A percentile compares a stretch with the other conserved stretches of the same genome.
Evolutionary conservation across 805 yeast species (phyloP).

Genomic region (Ogataea polymorpha): DNA sequence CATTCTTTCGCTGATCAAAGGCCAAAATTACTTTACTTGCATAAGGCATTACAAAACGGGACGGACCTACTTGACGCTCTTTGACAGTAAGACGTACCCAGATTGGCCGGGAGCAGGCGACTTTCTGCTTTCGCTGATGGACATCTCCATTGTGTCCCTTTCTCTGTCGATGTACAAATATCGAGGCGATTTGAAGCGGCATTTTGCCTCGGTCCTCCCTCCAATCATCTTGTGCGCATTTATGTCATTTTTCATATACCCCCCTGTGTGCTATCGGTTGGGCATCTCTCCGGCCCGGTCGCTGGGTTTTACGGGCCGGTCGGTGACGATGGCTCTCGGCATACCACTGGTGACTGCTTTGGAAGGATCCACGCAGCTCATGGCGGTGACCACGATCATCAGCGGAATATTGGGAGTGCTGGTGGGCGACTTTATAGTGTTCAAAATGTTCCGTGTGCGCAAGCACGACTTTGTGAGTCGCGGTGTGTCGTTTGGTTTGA

Average conservation of each 20-base stretch:
- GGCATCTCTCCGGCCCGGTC: slow-evolving; percentile 61
- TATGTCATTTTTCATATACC: slow-evolving; percentile 64
- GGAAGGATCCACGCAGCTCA: slow-evolving; percentile 65
- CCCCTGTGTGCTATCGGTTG: slow-evolving; percentile 60
- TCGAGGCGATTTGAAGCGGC: slow-evolving; percentile 56
- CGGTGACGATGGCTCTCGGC: slow-evolving; percentile 77
- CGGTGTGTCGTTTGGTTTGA: slow-evolving; percentile 73
- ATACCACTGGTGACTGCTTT: slow-evolving; percentile 67
- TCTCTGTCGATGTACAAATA: slow-evolving; percentile 77
- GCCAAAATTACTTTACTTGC: slow-evolving; percentile 47
- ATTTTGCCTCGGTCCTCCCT: slow-evolving; percentile 56
- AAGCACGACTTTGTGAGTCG: slow-evolving; percentile 68
- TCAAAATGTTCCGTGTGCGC: slow-evolving; percentile 44
- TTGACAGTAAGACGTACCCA: slow-evolving; percentile 37
- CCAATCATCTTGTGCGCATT: slow-evolving; percentile 56
- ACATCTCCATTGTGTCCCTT: slow-evolving; percentile 70
- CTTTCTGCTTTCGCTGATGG: slow-evolving; percentile 66
- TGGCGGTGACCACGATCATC: slow-evolving; percentile 75
- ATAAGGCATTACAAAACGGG: slow-evolving; percentile 66
- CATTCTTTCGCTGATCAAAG: slow-evolving; percentile 53
- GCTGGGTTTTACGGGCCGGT: slow-evolving; percentile 74
- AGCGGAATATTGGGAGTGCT: slow-evolving; percentile 76
- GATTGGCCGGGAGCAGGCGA: slow-evolving; percentile 83
- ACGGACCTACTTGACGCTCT: slow-evolving; percentile 57
- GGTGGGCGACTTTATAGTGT: slow-evolving; percentile 53